Evolutionary conservation across 2,329 filamentous ascomycete species (phyloP).

Genomic region (Rhinocladiella similis): DNA sequence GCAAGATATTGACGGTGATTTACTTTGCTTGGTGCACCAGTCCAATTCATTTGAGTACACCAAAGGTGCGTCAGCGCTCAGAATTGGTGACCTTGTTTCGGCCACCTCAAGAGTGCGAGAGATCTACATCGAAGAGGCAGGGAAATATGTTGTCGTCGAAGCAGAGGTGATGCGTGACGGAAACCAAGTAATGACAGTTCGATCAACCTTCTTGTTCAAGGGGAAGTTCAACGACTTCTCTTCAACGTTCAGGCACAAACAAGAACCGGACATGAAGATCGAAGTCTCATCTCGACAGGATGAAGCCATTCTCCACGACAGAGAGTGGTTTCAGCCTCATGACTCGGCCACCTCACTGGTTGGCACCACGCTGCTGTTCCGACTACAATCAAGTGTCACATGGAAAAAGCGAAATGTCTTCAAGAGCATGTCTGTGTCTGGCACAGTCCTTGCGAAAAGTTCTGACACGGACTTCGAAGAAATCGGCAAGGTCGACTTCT

Average conservation of each 20-base stretch:
- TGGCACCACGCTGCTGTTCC: conserved; percentile 93
- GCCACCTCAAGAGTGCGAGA: conserved; percentile 96
- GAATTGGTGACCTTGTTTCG: conserved; percentile 89
- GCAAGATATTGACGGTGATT: conserved; percentile 88
- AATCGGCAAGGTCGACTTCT: conserved; percentile 95
- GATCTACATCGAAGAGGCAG: conserved; percentile 95
- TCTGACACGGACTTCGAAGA: conserved; percentile 97
- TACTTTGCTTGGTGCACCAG: conserved; percentile 92
- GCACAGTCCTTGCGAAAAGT: conserved; percentile 89
- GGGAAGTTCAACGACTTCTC: conserved; percentile 90
- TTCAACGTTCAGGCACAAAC: conserved; percentile 98
- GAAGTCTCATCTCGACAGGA: conserved; percentile 86
- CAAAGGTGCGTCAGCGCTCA: conserved; percentile 87
- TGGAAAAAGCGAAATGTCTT: conserved; percentile 96
- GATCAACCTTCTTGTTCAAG: conserved; percentile 95
- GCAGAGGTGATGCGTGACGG: conserved; percentile 87
- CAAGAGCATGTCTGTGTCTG: conserved; percentile 85
- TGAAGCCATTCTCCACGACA: conserved; percentile 88
- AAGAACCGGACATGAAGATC: conserved; percentile 90
- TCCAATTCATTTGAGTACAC: conserved; percentile 99
- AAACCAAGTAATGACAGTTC: conserved; percentile 93
- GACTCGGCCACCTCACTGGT: conserved; percentile 84
- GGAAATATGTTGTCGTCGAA: conserved; percentile 99
- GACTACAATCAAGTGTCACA: conserved; percentile 82
- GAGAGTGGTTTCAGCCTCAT: conserved; percentile 93